Evolutionary conservation across 257 asterid genomes (phyloP).

Genomic region (Solanum tacnaense): DNA sequence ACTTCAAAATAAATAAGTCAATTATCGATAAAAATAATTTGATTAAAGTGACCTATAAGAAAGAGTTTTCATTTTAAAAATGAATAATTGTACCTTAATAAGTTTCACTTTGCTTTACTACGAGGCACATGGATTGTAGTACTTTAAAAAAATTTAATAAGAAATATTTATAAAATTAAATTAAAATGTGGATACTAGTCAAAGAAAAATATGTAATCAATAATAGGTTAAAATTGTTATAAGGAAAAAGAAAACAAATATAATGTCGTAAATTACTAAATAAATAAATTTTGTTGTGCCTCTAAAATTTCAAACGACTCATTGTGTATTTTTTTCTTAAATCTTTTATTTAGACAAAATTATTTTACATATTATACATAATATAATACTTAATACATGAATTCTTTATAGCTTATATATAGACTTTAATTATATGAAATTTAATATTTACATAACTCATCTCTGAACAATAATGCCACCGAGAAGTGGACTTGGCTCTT

Average conservation of each 20-base stretch:
- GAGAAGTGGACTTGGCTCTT: neutral
- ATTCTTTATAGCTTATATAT: too few relatives aligned
- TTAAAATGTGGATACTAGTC: neutral
- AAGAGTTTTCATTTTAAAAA: too few relatives aligned
- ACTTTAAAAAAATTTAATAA: too few relatives aligned
- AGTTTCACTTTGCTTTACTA: neutral
- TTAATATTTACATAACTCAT: too few relatives aligned
- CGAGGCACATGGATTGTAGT: neutral
- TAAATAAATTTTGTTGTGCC: neutral
- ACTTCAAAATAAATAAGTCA: too few relatives aligned
- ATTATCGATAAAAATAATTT: too few relatives aligned
- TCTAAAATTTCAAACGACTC: neutral
- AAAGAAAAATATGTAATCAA: neutral
- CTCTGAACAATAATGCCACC: rapidly evolving
- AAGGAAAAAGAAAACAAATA: neutral
- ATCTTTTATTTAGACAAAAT: neutral
- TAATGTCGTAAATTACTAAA: neutral
- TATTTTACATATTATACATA: too few relatives aligned
- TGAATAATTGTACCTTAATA: neutral
- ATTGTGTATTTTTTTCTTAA: neutral
- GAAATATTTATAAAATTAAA: too few relatives aligned
- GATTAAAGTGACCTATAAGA: neutral
- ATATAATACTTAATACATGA: too few relatives aligned
- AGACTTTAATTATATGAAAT: too few relatives aligned
- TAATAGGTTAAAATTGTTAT: too few relatives aligned